Evolutionary conservation across 148 eudicot genomes (phyloP).

Genomic region (Talinum fruticosum): DNA sequence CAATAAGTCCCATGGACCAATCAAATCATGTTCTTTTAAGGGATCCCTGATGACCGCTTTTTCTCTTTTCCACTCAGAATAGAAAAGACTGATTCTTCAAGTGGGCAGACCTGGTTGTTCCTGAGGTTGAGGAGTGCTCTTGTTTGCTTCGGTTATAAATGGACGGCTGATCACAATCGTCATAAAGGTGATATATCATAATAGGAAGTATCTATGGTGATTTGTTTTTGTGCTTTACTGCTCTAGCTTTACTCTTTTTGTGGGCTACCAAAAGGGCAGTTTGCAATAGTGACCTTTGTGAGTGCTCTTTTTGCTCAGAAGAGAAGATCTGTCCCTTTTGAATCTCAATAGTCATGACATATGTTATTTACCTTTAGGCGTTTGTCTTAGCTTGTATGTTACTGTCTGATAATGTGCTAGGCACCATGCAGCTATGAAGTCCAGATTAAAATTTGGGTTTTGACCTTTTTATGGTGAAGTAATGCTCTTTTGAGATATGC

Average conservation of each 20-base stretch:
- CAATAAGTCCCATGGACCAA: neutral
- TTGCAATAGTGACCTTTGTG: neutral
- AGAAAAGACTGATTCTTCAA: neutral
- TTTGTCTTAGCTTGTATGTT: neutral
- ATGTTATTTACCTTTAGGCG: neutral
- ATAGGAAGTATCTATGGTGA: neutral
- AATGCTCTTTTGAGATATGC: neutral
- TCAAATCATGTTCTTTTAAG: neutral
- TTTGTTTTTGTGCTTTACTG: neutral
- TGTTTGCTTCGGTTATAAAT: neutral
- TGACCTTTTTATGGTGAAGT: neutral
- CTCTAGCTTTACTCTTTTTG: neutral
- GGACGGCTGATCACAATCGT: neutral
- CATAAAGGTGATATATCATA: neutral
- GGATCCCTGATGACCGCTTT: neutral
- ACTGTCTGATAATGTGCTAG: neutral
- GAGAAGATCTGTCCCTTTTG: neutral
- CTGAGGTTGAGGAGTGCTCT: slow-evolving; percentile 1
- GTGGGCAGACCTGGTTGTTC: neutral
- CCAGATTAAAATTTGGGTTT: no score
- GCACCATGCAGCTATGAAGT: no score
- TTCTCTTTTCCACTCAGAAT: slow-evolving; percentile 5
- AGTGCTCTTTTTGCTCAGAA: neutral
- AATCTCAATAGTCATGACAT: neutral
- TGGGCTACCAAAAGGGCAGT: neutral